Evolutionary conservation across 331 rosid species (phyloP).

Genomic region (Quercus phellos): DNA sequence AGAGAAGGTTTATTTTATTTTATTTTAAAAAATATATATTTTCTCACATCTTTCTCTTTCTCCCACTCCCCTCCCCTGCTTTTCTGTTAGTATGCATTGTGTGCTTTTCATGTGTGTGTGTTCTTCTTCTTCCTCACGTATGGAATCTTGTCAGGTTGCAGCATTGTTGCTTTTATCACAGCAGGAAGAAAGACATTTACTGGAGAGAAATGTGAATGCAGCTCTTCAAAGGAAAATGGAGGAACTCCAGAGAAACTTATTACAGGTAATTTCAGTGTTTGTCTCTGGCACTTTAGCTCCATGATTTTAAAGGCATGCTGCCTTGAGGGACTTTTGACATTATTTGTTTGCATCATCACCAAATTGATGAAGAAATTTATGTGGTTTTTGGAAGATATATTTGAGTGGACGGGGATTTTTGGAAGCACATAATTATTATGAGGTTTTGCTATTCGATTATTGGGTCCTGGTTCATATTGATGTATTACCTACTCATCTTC

Average conservation of each 20-base stretch:
- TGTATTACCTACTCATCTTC: not conserved
- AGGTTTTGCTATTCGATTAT: not conserved
- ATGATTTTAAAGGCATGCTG: not conserved
- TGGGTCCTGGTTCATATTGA: not conserved
- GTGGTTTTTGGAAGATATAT: not conserved
- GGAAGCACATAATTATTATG: not conserved
- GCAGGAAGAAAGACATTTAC: constrained; percentile 85
- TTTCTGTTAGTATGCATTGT: not conserved
- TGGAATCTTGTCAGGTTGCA: constrained; percentile 54
- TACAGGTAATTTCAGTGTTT: constrained; percentile 54
- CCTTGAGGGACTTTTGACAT: not conserved
- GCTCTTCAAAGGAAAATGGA: constrained; percentile 77
- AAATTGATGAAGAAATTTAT: not conserved
- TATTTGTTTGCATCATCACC: not conserved
- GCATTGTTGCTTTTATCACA: constrained; percentile 84
- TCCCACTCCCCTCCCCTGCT: not conserved
- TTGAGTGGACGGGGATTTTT: not conserved
- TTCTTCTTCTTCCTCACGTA: constrained; percentile 5
- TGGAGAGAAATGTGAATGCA: constrained; percentile 73
- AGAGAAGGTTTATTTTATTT: constrained; percentile 48
- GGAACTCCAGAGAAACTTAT: constrained; percentile 80
- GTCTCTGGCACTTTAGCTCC: constrained; percentile 21
- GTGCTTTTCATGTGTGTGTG: constrained; percentile 11
- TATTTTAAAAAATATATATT: no score
- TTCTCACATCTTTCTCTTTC: not conserved